Base-by-base conservation (phyloP, 2,329 filamentous ascomycete genomes). In the Biscogniauxia marginata region DNA sequence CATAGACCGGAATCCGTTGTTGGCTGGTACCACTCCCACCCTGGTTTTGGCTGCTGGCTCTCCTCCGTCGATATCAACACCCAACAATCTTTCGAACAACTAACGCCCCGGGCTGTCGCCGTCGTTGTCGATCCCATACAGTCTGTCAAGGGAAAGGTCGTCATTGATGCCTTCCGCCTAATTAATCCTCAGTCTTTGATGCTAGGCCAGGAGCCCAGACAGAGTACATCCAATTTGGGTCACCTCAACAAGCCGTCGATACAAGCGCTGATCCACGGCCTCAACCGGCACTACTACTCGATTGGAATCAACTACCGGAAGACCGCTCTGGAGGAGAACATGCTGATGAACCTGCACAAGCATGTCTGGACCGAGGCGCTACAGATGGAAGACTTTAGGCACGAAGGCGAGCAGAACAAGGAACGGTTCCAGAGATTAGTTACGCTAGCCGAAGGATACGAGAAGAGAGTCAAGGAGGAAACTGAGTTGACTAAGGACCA, bases 161-260 rank as follows among this genome's bases (percentile, higher is more conserved):
- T 99, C 67, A 99, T 99, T 66, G 95, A 99, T 73, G 95, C 95
- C 54, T 99, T 99, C 85, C 91, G 95, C 65, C 86, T 98, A 54
- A 99, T 99, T 78, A 96, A 96, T 79, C 93, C 95, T 13, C 95
- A 99, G 77, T 93, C 93, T 13, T 84, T 99, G 62, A 96, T 99
- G 86, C 91, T 98, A 75, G 95, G 95, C 3, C 95, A 99, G 74
- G 95, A 99, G 74, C 95, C 95, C 9, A 89, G 95, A 55, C 95
- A 99, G 76, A 98, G 93, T 69, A 99, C 95, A 43, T 97, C 93
- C 64, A 99, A 99, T 79, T 77, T 99, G 70, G 95, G 96, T 22
- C 95, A 99, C 74, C 84, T 99, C 65, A 98, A 99, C 82, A 99
- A 99, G 79, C 96, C 95, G 22, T 97, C 93, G n/a, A 99, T 99